These are phyloP conservation scores for Begonia fuchsioides DNA, from an alignment of 306 rosid genomes.

Conservation along the genomic window DNA sequence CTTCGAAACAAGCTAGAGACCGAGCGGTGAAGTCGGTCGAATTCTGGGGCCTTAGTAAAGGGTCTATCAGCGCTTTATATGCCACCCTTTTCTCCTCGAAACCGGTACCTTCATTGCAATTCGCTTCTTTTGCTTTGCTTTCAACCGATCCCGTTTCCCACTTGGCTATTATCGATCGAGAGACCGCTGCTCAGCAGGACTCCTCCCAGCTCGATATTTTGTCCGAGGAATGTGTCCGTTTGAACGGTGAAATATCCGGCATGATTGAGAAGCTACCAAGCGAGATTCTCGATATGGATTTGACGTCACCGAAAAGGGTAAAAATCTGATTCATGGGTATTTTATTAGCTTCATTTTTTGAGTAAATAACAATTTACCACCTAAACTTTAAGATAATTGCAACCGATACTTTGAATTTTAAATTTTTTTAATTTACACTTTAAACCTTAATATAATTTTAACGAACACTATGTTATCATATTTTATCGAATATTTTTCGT, in stretches of 20 bases:
- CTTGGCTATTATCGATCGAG: constrained; percentile 47
- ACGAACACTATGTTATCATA: too few species aligned
- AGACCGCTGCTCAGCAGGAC: constrained; percentile 35
- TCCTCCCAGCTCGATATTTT: constrained; percentile 32
- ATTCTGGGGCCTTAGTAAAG: constrained; percentile 91
- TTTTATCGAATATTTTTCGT: too few species aligned
- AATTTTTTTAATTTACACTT: too few species aligned
- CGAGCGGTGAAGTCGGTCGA: constrained; percentile 85
- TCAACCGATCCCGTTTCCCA: constrained; percentile 58
- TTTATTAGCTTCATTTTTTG: neutral
- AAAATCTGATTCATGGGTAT: constrained; percentile 8
- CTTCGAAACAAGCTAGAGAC: constrained; percentile 60
- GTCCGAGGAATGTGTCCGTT: constrained; percentile 34
- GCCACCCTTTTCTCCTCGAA: constrained; percentile 68
- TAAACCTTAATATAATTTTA: too few species aligned
- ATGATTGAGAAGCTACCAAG: constrained; percentile 55
- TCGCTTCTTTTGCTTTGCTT: constrained; percentile 64
- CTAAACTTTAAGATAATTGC: too few species aligned
- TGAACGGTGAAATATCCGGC: constrained; percentile 59
- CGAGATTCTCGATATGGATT: constrained; percentile 53
- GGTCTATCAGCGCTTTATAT: constrained; percentile 71
- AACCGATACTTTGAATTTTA: too few species aligned
- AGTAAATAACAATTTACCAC: too few species aligned
- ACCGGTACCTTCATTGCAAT: constrained; percentile 62
- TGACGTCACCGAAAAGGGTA: constrained; percentile 58